These are phyloP conservation scores for Umbilicus rupestris DNA, from an alignment of 164 flowering plant species.

Conservation along the genomic window DNA sequence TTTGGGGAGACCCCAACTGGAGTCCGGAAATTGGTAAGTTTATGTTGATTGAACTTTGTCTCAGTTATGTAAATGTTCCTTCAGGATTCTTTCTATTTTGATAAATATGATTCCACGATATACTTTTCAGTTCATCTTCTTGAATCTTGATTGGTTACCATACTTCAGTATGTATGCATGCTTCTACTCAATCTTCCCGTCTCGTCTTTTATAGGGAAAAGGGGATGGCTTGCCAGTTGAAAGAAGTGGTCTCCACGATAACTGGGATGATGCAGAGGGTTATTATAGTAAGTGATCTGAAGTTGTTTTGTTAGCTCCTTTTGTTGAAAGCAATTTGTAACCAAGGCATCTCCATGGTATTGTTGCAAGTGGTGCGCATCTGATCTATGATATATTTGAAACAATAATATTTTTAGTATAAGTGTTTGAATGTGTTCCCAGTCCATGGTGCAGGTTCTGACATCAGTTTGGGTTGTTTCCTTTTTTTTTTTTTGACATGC, in stretches of 20 bases:
- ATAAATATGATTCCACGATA: not conserved
- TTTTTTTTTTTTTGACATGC: not conserved
- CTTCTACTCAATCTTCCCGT: not conserved
- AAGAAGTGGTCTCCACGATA: slow-evolving; percentile 83
- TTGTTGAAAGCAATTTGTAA: not conserved
- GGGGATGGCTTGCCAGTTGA: slow-evolving; percentile 61
- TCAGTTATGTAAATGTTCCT: not conserved
- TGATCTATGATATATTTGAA: not conserved
- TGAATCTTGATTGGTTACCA: not conserved
- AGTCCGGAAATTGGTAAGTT: slow-evolving; percentile 59
- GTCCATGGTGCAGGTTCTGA: not conserved
- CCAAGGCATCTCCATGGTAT: not conserved
- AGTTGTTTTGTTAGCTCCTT: not conserved
- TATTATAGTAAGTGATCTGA: slow-evolving; percentile 72
- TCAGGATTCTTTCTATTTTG: not conserved
- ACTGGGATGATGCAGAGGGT: slow-evolving; percentile 99
- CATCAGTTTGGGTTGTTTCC: not conserved
- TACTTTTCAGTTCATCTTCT: not conserved
- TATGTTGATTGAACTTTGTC: not conserved
- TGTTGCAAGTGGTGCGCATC: not conserved
- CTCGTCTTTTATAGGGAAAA: slow-evolving; percentile 45
- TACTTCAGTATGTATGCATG: not conserved
- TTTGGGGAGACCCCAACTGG: slow-evolving; percentile 97
- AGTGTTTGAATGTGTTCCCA: not conserved
- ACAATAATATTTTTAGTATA: not conserved